Conservation (phyloP, 1,284 basidiomycete species). For the Puccinia sorghi region DNA sequence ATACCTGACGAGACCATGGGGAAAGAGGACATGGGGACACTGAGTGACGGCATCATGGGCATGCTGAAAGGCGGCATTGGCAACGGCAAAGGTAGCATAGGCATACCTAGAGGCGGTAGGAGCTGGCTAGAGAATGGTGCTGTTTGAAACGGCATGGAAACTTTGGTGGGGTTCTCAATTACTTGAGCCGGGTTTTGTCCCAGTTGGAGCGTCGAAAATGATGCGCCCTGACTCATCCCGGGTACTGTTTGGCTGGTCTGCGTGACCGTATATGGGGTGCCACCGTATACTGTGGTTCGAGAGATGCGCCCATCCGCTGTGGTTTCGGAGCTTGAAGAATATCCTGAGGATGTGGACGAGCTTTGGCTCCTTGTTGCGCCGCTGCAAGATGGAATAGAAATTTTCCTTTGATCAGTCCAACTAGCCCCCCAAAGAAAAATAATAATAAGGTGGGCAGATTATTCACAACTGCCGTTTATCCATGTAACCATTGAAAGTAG, state of each 20-base stretch:
- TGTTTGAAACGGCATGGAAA: constrained; percentile 7
- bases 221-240: background rate
- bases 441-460: background rate
- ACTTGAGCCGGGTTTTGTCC: constrained; percentile 27
- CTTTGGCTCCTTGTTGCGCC: background rate
- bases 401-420: constrained; percentile 2
- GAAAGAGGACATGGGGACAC: background rate
- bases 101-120: constrained; percentile 8
- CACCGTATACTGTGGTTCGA: constrained; percentile 13
- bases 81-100: background rate
- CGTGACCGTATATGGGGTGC: constrained; percentile 19
- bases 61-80: constrained; percentile 14
- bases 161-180: background rate
- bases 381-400: constrained; percentile 9
- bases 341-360: background rate
- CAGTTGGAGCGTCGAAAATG: constrained; percentile 5
- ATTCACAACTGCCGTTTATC: constrained; percentile 16
- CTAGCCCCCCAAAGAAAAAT: no score
- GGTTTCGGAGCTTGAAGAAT: constrained; percentile 12
- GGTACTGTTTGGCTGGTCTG: constrained; percentile 10
- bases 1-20: background rate
- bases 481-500: background rate
- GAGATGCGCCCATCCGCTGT: constrained; percentile 12
- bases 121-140: background rate
- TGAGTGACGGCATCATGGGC: constrained; percentile 9